Percentiles rank a stretch among this genome's conserved stretches.
These are phyloP conservation scores for Zalaria obscura DNA, from an alignment of 2,329 filamentous ascomycete genomes.

Conservation along the genomic window DNA sequence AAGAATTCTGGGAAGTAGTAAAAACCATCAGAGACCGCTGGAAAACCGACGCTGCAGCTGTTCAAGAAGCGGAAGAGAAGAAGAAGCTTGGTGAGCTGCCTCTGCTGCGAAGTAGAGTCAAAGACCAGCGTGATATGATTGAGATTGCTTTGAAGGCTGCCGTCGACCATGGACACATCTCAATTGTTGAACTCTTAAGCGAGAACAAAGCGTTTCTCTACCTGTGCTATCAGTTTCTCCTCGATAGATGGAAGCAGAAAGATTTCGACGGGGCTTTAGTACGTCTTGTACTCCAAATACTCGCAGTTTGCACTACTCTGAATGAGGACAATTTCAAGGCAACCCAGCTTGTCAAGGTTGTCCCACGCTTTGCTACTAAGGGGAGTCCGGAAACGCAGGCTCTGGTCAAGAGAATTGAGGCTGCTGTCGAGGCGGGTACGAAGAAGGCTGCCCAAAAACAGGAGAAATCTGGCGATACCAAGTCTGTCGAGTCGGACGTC, in stretches of 20 bases:
- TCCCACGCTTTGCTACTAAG: constrained; percentile 48
- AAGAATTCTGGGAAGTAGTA: constrained; percentile 44
- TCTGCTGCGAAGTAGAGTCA: constrained; percentile 41
- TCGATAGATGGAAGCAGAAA: constrained; percentile 30
- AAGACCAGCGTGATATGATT: constrained; percentile 42
- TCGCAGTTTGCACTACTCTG: constrained; percentile 48
- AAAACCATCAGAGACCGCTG: constrained; percentile 46
- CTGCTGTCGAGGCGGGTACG: constrained; percentile 25
- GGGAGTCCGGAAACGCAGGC: constrained; percentile 51
- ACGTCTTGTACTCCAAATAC: constrained; percentile 33
- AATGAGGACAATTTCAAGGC: constrained; percentile 45
- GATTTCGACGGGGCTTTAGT: constrained; percentile 29
- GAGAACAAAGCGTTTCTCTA: constrained; percentile 26
- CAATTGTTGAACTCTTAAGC: constrained; percentile 27
- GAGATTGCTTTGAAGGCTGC: constrained; percentile 34
- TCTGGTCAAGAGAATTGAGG: constrained; percentile 41
- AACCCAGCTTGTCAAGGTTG: constrained; percentile 51
- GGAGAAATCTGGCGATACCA: constrained; percentile 8
- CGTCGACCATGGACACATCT: constrained; percentile 30
- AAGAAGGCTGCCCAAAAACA: constrained; percentile 21
- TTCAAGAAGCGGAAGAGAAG: constrained; percentile 44
- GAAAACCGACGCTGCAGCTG: constrained; percentile 41
- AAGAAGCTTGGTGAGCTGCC: constrained; percentile 39
- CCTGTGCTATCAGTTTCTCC: constrained; percentile 33
- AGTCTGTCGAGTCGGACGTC: too few species aligned